Base-by-base conservation (phyloP, 495 filamentous ascomycete species). In the Oidiodendron maius region DNA sequence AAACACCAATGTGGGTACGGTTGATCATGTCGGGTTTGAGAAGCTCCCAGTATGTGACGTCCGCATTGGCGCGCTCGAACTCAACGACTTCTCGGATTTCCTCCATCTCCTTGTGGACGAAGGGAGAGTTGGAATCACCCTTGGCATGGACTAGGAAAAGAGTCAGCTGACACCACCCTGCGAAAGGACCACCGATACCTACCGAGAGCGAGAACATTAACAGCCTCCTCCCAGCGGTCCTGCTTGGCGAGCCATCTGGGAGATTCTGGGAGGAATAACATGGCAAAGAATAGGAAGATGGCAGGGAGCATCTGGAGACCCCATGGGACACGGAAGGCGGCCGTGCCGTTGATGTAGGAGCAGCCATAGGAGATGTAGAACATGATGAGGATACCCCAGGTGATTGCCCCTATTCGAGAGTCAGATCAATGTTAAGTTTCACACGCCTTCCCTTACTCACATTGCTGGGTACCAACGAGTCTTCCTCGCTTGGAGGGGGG, bases 321-420 rank as follows among this genome's bases (percentile, higher is more conserved):
- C 86, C 86, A 91, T 17, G 86, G 85, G 17, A 87, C 61, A 26
- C 86, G 75, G 69, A 84, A 91, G 20, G 83, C 68, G 2, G 74
- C 73, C n/a, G 71, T 60, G 10, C 74, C 69, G 0, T 70, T 54
- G 49, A 93, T 76, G 61, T 73, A 88, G 20, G 78, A 80, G 63
- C 75, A 83, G 12, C 86, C 89, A 46, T 87, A 93, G 48, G 78
- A 87, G 58, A 94, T 82, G 61, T 77, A 72, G 71, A 83, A 89
- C 85, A 90, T 88, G 61, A 89, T 88, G 51, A 89, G 51, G 52
- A 89, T 88, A 60, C 86, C 86, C 82, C 82, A 87, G 44, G 82
- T 87, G 52, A 89, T 87, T 37, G 85, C 79, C 84, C 84, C 54
- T 57, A 23, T 36, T 12, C n/a, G n/a, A n/a, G n/a, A n/a, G n/a